These are phyloP conservation scores for Xylaria sp. DNA, from an alignment of 2,329 filamentous ascomycete species.

Conservation along the genomic window DNA sequence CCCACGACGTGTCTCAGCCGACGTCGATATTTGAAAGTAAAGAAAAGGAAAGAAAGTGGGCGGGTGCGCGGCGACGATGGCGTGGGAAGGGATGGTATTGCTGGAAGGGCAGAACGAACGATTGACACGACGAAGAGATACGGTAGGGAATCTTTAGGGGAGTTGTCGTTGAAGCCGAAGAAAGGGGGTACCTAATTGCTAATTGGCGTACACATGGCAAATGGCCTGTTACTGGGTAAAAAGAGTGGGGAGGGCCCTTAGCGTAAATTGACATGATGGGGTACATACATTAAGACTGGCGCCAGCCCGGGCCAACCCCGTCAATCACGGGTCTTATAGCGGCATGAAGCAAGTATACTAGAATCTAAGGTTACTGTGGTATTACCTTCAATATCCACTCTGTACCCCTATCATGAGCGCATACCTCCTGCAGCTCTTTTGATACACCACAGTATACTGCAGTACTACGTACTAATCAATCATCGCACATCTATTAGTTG, in stretches of 20 bases:
- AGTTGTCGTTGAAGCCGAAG: conserved; percentile 27
- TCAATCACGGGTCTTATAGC: neutral
- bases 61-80: conserved; percentile 10
- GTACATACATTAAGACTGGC: conserved; percentile 32
- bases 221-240: conserved; percentile 16
- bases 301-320: conserved; percentile 5
- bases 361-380: neutral
- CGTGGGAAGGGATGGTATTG: conserved; percentile 14
- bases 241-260: conserved; percentile 24
- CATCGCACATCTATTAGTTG: neutral
- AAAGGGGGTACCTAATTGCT: conserved; percentile 28
- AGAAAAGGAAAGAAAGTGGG: conserved; percentile 1
- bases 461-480: neutral
- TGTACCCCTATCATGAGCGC: neutral
- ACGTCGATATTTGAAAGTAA: neutral
- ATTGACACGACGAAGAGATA: conserved; percentile 12
- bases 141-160: conserved; percentile 1
- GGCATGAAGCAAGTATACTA: neutral
- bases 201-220: conserved; percentile 29
- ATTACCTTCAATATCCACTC: too few relatives aligned
- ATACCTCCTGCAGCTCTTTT: neutral
- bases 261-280: conserved; percentile 29
- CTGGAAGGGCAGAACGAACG: conserved; percentile 13
- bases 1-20: neutral
- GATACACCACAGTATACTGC: neutral